Conservation (phyloP, 2,329 filamentous ascomycete genomes). For the Harringtonia aguacate region DNA sequence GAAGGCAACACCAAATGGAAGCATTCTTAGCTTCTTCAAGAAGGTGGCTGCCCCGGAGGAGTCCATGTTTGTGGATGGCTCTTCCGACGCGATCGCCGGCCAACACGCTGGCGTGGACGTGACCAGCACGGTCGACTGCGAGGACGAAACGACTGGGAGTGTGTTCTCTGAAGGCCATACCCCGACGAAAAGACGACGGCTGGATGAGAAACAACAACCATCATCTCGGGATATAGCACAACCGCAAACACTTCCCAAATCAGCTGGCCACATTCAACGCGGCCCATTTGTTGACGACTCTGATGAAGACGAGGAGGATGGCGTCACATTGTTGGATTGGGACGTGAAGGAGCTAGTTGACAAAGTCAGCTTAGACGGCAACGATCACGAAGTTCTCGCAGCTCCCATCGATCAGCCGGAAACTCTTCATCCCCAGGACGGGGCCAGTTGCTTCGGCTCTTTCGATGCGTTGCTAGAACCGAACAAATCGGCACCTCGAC, state of each 20-base stretch:
- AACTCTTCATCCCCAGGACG: no score
- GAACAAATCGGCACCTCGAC: not conserved
- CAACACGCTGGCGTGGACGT: slow-evolving; percentile 9
- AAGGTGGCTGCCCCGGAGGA: slow-evolving; percentile 52
- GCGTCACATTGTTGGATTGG: no score
- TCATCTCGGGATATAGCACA: slow-evolving; percentile 20
- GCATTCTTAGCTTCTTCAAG: slow-evolving; percentile 66
- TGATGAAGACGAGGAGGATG: slow-evolving; percentile 4
- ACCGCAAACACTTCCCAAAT: slow-evolving; percentile 28
- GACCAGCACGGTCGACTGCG: no score
- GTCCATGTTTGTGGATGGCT: slow-evolving; percentile 37
- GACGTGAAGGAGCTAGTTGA: no score
- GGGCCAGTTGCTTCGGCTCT: not conserved
- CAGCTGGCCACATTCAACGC: slow-evolving; percentile 7
- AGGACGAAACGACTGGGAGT: no score
- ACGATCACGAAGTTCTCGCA: no score
- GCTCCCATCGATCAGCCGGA: no score
- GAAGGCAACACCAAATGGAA: slow-evolving; percentile 20
- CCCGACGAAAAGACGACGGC: not conserved
- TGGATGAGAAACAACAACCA: slow-evolving; percentile 13
- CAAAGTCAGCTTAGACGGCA: no score
- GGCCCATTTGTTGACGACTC: slow-evolving; percentile 57
- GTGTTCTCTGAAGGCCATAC: no score
- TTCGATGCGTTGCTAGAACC: not conserved
- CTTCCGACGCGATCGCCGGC: no score